These are phyloP conservation scores for Gorgonomyces haynaldii DNA, from an alignment of 192 early-diverging fungal genomes.

Conservation along the genomic window DNA sequence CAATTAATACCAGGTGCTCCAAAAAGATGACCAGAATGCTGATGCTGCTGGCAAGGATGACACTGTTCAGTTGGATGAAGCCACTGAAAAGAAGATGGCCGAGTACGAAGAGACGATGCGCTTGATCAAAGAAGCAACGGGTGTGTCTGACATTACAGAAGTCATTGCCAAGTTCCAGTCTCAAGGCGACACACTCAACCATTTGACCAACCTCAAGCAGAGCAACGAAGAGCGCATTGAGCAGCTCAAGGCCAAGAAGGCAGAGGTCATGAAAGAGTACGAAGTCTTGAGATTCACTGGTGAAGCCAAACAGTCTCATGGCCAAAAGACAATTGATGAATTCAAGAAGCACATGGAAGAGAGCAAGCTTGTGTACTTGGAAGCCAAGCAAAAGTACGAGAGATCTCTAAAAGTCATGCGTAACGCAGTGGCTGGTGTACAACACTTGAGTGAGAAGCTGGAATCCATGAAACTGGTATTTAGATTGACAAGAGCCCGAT, in stretches of 20 bases:
- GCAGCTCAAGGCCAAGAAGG: constrained; percentile 35
- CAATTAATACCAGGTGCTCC: constrained; percentile 9
- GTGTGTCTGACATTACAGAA: constrained; percentile 46
- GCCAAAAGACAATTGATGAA: constrained; percentile 33
- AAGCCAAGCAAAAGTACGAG: constrained; percentile 38
- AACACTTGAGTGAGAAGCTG: constrained; percentile 47
- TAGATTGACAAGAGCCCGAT: constrained; percentile 4
- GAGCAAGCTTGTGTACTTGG: constrained; percentile 20
- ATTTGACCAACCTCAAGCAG: constrained; percentile 33
- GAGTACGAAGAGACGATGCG: constrained; percentile 53
- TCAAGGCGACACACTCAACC: constrained; percentile 46
- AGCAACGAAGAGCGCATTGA: constrained; percentile 34
- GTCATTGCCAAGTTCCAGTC: constrained; percentile 50
- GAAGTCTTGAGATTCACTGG: constrained; percentile 39
- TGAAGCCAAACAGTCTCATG: constrained; percentile 26
- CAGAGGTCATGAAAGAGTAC: constrained; percentile 24
- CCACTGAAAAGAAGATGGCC: constrained; percentile 35
- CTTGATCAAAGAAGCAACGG: constrained; percentile 51
- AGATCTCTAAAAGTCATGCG: constrained; percentile 31
- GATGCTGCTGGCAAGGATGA: constrained; percentile 16
- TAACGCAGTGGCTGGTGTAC: constrained; percentile 39
- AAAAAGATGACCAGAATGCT: constrained; percentile 33
- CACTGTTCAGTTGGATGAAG: constrained; percentile 37
- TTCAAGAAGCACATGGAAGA: constrained; percentile 36
- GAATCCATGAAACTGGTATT: constrained; percentile 34